Evolutionary conservation across 176 grass and related monocot genomes (phyloP).

Genomic region (Oryza brachyantha): DNA sequence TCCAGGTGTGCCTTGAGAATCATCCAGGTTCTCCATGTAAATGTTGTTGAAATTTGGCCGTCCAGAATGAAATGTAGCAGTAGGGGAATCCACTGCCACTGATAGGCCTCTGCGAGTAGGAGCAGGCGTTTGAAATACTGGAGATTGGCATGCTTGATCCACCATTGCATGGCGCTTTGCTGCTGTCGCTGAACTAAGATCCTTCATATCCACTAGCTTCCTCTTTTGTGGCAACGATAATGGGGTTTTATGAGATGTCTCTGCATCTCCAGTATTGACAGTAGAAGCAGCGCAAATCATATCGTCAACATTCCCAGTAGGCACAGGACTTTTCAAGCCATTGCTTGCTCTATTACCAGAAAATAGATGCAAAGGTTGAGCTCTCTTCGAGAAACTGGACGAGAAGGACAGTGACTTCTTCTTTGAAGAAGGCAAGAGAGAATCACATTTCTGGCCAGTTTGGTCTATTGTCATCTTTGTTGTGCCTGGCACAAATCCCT

Average conservation of each 20-base stretch:
- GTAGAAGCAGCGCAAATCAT: conserved; percentile 19
- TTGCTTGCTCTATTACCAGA: conserved; percentile 41
- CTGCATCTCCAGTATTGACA: conserved; percentile 36
- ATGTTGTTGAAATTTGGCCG: conserved; percentile 59
- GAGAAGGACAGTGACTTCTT: conserved; percentile 77
- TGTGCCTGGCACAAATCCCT: conserved; percentile 61
- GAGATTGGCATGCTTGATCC: conserved; percentile 59
- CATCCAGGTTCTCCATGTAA: conserved; percentile 61
- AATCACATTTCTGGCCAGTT: conserved; percentile 47
- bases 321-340: conserved; percentile 37
- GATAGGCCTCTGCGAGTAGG: conserved; percentile 50
- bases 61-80: conserved; percentile 39
- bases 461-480: conserved; percentile 42
- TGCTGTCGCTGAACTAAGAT: conserved; percentile 43
- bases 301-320: conserved; percentile 39
- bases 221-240: conserved; percentile 78
- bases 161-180: conserved; percentile 49
- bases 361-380: conserved; percentile 31
- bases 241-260: conserved; percentile 55
- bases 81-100: conserved; percentile 54
- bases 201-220: conserved; percentile 63
- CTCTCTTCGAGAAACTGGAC: conserved; percentile 54
- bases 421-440: conserved; percentile 44
- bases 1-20: conserved; percentile 66
- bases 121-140: conserved; percentile 73